phyloP scores from a whole-genome alignment of 495 filamentous ascomycete genomes.

The Lophium mytilinum region DNA sequence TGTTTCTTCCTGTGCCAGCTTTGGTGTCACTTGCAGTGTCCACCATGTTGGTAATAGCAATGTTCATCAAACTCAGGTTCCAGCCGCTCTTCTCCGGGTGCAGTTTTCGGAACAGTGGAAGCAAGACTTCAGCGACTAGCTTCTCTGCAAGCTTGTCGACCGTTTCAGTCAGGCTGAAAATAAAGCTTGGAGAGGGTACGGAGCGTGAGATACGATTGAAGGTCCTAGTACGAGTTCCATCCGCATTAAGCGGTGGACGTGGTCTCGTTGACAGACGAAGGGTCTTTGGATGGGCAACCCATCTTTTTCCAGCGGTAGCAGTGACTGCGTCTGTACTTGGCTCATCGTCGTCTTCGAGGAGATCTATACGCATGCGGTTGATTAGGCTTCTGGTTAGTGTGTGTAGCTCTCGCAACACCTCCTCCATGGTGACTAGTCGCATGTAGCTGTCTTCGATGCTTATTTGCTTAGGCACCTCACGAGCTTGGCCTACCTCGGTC shows the following conservation, averaged over 20 bases:
- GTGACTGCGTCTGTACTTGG: not conserved
- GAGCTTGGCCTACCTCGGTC: constrained; percentile 59
- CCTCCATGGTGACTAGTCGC: constrained; percentile 51
- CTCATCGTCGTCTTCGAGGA: constrained; percentile 46
- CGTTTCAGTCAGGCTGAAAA: constrained; percentile 54
- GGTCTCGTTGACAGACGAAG: constrained; percentile 70
- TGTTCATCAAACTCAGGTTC: constrained; percentile 74
- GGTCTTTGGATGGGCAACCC: constrained; percentile 62
- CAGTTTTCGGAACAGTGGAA: constrained; percentile 65
- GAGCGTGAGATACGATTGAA: constrained; percentile 63
- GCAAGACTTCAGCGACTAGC: constrained; percentile 57
- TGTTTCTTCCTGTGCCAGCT: constrained; percentile 33
- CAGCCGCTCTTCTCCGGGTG: constrained; percentile 62
- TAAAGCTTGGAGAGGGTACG: constrained; percentile 55
- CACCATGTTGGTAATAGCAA: constrained; percentile 81
- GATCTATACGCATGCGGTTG: constrained; percentile 67
- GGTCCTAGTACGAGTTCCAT: constrained; percentile 43
- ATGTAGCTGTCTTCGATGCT: constrained; percentile 89
- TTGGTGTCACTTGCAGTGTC: constrained; percentile 42
- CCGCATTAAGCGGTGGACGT: constrained; percentile 46
- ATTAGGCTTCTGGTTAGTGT: constrained; percentile 62
- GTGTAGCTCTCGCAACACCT: constrained; percentile 56
- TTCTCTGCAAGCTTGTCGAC: constrained; percentile 53
- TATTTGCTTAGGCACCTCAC: constrained; percentile 75
- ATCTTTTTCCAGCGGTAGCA: constrained; percentile 34